phyloP scores from a whole-genome alignment of 805 yeast species.

The Kodamaea kakaduensis region DNA sequence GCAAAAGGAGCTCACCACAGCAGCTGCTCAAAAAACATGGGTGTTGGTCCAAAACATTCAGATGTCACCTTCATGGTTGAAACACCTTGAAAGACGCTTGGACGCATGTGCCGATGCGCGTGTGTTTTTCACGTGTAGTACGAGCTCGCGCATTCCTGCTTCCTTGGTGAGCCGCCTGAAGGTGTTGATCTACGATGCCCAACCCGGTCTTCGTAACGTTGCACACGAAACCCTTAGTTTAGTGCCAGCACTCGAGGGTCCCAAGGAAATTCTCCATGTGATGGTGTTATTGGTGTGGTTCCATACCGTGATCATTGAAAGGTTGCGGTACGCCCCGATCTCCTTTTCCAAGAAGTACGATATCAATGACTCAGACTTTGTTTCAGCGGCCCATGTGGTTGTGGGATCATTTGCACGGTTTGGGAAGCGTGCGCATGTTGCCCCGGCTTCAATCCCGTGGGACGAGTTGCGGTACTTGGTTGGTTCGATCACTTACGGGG shows the following conservation, averaged over 20 bases:
- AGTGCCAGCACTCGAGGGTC: slow-evolving; percentile 17
- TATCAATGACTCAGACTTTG: slow-evolving; percentile 69
- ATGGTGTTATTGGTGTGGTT: slow-evolving; percentile 63
- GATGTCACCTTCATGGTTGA: slow-evolving; percentile 63
- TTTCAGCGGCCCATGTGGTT: slow-evolving; percentile 44
- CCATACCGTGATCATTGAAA: slow-evolving; percentile 59
- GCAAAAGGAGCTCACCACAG: slow-evolving; percentile 45
- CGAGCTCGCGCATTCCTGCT: slow-evolving; percentile 47
- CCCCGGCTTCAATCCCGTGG: slow-evolving; percentile 47
- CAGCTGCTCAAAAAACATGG: slow-evolving; percentile 58
- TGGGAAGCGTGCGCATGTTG: slow-evolving; percentile 8
- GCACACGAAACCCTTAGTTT: slow-evolving; percentile 34
- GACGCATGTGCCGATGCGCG: slow-evolving; percentile 26
- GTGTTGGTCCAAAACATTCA: slow-evolving; percentile 78
- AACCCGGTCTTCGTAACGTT: slow-evolving; percentile 53
- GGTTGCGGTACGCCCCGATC: slow-evolving; percentile 55
- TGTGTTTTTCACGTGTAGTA: slow-evolving; percentile 62
- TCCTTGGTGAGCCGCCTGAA: slow-evolving; percentile 53
- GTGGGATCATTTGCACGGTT: slow-evolving; percentile 32
- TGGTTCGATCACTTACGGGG: slow-evolving; percentile 61
- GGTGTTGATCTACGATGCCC: slow-evolving; percentile 57
- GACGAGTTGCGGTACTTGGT: slow-evolving; percentile 44
- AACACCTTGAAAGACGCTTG: slow-evolving; percentile 46
- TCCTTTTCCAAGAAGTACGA: slow-evolving; percentile 64
- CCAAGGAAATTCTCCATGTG: slow-evolving; percentile 45